A percentile compares a stretch with the other conserved stretches of the same genome.
Evolutionary conservation across 352 stramenopile species (phyloP).

Genomic region (Globisporangium recalcitrans): DNA sequence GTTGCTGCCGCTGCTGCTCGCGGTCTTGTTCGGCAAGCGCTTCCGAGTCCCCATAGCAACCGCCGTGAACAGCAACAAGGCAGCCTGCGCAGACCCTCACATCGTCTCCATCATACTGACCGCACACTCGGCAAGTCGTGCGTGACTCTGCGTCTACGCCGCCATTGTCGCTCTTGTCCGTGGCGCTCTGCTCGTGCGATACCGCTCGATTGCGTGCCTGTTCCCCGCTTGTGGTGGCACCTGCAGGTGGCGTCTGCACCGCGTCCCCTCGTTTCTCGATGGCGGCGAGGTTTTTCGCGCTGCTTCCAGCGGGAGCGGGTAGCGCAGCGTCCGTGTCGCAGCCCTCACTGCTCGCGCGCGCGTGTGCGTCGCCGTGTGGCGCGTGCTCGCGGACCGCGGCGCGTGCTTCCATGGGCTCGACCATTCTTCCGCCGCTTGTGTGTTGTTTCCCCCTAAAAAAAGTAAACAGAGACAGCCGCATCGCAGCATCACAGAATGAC

Average conservation of each 20-base stretch:
- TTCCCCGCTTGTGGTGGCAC: not conserved
- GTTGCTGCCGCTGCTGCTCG: not conserved
- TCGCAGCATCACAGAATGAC: not conserved
- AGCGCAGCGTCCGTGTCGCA: not conserved
- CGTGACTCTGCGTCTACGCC: not conserved
- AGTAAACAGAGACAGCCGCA: not conserved
- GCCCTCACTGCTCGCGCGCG: not conserved
- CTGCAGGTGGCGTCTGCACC: not conserved
- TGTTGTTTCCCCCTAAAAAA: slow-evolving; percentile 10
- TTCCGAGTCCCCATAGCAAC: slow-evolving; percentile 26
- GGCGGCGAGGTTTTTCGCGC: not conserved
- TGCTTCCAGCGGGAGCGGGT: slow-evolving; percentile 4
- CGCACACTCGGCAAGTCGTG: slow-evolving; percentile 2
- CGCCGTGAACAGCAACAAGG: slow-evolving; percentile 26
- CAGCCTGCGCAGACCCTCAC: slow-evolving; percentile 30
- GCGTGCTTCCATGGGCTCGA: slow-evolving; percentile 12
- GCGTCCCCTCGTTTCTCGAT: slow-evolving; percentile 6
- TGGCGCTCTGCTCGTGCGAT: not conserved
- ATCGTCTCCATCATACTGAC: not conserved
- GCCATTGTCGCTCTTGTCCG: not conserved
- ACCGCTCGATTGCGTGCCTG: not conserved
- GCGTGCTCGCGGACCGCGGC: slow-evolving; percentile 11
- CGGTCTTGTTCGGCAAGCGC: not conserved
- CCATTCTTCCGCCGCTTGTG: slow-evolving; percentile 5
- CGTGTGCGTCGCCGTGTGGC: not conserved